Evolutionary conservation across 169 alveolate species (phyloP).

Genomic region (Cryptosporidium xiaoi): DNA sequence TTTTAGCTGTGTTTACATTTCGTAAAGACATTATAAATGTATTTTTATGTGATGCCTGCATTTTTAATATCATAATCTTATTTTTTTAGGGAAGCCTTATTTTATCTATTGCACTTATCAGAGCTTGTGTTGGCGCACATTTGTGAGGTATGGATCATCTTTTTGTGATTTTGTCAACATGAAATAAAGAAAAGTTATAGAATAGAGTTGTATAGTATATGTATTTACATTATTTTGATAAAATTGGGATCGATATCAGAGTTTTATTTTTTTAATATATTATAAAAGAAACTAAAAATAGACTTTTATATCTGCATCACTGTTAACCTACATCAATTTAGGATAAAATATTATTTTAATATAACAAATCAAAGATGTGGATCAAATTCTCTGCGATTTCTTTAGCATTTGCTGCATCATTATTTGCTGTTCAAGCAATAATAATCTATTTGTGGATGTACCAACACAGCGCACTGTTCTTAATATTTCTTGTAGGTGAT

Average conservation of each 20-base stretch:
- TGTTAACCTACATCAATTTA: not conserved
- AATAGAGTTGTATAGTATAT: too few species aligned
- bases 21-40: too few species aligned
- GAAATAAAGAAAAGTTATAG: too few species aligned
- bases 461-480: slow-evolving; percentile 21
- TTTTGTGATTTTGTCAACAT: not conserved
- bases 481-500: slow-evolving; percentile 58
- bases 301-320: too few species aligned
- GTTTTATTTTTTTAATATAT: too few species aligned
- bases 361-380: slow-evolving; percentile 1
- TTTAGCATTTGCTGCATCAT: slow-evolving; percentile 63
- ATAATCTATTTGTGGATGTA: slow-evolving; percentile 74
- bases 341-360: not conserved
- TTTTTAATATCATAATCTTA: too few species aligned
- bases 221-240: too few species aligned
- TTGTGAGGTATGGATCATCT: slow-evolving; percentile 19
- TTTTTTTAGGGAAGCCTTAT: too few species aligned
- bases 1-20: too few species aligned
- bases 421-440: slow-evolving; percentile 52
- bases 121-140: slow-evolving; percentile 16
- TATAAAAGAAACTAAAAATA: too few species aligned
- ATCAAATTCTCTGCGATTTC: slow-evolving; percentile 47
- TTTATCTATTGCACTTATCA: not conserved
- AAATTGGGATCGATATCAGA: too few species aligned
- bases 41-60: too few species aligned